Base-by-base conservation (phyloP, 73 alveolate species). In the Paramecium sexaurelia region DNA sequence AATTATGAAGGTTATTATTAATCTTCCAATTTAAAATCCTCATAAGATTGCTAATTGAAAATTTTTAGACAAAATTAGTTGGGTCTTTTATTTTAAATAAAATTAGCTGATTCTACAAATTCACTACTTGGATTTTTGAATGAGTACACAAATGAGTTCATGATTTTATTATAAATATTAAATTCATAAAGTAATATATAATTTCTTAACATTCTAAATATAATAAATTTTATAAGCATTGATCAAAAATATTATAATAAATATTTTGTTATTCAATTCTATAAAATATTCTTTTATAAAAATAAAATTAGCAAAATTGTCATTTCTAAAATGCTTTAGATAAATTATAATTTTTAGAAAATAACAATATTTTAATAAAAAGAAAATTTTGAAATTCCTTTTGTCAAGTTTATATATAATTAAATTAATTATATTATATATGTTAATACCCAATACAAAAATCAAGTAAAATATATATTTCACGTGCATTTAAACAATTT, bases 121-220 rank as follows among this genome's bases (percentile, higher is more conserved):
- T 56, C 75, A 26, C 83, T 61, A 8, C 83, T 61, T 26, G 45
- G 83, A 32, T 61, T 61, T 61, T 61, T 61, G 24, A 61, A 61
- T 61, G 43, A 61, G 10, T 61, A 22, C 22, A 61, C 7, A 26
- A 61, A 61, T 61, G 83, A 61, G 26, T 61, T 61, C 83, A 61
- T 61, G 39, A 61, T 22, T 43, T 51, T 1, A 51, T 51, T 1
- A 17, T 51, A n/a, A 51, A 51, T 51, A 17, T 51, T 51, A 51
- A 51, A 51, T 29, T n/a, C 9, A 51, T 51, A 51, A n/a, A 51
- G 15, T 51, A 51, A 51, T 51, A 17, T 51, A 51, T 15, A 15
- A 47, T 13, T 47, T 13, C 61, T 47, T 13, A 10, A 47, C 26
- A 47, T n/a, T 47, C 26, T 17, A 2, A 5, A 51, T 51, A 3